Evolutionary conservation across 331 rosid species (phyloP), one percentile per base, ranked within the genome.

Genomic region (Phaseolus coccineus): DNA sequence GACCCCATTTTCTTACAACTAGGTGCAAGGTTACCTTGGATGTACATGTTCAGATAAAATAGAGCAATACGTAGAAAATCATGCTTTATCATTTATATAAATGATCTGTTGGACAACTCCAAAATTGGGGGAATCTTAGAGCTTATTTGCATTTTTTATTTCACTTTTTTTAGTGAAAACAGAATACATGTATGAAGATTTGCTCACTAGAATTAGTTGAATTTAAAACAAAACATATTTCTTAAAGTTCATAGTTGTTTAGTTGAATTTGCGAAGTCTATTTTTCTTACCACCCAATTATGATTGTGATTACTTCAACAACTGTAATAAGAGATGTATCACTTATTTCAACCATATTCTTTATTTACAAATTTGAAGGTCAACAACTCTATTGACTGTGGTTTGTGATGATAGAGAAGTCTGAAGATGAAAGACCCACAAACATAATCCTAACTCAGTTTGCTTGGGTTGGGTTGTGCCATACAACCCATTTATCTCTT

Each of bases 1-100:
- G 53, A 27, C 66, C 53, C 15, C 5, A 6, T 50, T 70, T 71
- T 37, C 14, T 19, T 33, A 11, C 19, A 51, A 22, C 25, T 35
- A 4, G 64, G 64, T 6, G 19, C 52, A 67, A 71, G 62, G 30
- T 11, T 71, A 71, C 19, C 31, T 71, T 52, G 63, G 52, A 30
- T 58, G 61, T 59, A 8, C 71, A 14, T 79, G 63, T 6, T 13
- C 4, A 0, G 22, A 69, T 57, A 46, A 71, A n/a, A 8, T 50
- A 42, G 5, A 61, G 35, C 24, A 15, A 35, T 35, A 0, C 46
- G 37, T 33, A 62, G 52, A 59, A 79, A 47, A 35, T 11, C 48
- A 33, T 42, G 35, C 5, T 42, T 22, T 11, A 3, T 46, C 51
- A 46, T 12, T 46, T 24, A 2, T 40, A 42, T 24, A 4, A 24